phyloP scores from a whole-genome alignment of 208 protist genomes.

The Giardia muris region DNA sequence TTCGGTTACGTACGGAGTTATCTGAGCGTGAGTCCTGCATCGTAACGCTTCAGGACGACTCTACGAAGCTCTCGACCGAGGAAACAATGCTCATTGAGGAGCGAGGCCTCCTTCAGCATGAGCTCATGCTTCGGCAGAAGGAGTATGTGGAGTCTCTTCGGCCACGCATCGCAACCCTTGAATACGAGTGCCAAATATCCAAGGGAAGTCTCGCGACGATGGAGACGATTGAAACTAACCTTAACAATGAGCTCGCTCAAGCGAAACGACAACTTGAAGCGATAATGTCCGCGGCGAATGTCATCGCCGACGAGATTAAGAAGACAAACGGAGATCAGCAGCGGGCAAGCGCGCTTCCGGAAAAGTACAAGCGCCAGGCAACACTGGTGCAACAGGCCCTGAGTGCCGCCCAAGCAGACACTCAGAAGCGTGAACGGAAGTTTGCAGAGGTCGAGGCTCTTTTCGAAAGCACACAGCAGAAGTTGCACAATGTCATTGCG shows the following conservation, averaged over 20 bases:
- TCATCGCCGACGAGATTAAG: not conserved
- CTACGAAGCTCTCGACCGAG: not conserved
- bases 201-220: not conserved
- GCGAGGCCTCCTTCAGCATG: not conserved
- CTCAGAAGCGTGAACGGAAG: not conserved
- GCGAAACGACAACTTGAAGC: not conserved
- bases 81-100: not conserved
- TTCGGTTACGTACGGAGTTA: not conserved
- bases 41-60: not conserved
- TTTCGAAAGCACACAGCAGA: not conserved
- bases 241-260: not conserved
- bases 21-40: not conserved
- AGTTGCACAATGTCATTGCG: not conserved
- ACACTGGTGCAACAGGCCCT: constrained; percentile 2
- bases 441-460: not conserved
- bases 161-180: not conserved
- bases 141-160: not conserved
- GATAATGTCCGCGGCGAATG: not conserved
- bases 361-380: constrained; percentile 3
- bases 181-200: not conserved
- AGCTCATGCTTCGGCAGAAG: not conserved
- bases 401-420: not conserved
- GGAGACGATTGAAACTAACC: not conserved
- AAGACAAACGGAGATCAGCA: not conserved
- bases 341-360: not conserved